A percentile compares a stretch with the other conserved stretches of the same genome.
Evolutionary conservation across 495 filamentous ascomycete species (phyloP).

Genomic region (Cercophora samala): DNA sequence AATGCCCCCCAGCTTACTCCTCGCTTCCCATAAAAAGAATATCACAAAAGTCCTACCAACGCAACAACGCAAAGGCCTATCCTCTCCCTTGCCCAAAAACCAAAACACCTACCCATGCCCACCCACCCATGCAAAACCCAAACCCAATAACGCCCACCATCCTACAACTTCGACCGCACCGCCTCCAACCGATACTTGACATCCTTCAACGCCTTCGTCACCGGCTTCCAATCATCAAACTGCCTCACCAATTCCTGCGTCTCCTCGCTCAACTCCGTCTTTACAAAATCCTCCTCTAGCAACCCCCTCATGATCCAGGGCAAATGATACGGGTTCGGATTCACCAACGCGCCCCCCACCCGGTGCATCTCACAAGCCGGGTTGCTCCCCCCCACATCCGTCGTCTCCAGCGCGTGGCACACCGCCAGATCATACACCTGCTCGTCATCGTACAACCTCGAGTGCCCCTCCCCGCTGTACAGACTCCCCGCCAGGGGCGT

Average conservation of each 20-base stretch:
- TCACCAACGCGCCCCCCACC: slow-evolving; percentile 34
- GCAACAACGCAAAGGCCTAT: too few relatives aligned
- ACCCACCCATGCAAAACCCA: not conserved
- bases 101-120: not conserved
- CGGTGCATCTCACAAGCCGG: slow-evolving; percentile 40
- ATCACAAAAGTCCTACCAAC: too few relatives aligned
- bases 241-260: slow-evolving; percentile 74
- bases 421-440: slow-evolving; percentile 87
- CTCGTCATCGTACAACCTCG: slow-evolving; percentile 83
- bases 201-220: slow-evolving; percentile 85
- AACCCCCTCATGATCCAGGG: slow-evolving; percentile 93
- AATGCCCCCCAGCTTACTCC: not conserved
- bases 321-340: slow-evolving; percentile 76
- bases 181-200: slow-evolving; percentile 94
- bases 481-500: slow-evolving; percentile 84
- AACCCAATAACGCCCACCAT: not conserved
- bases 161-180: slow-evolving; percentile 64
- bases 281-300: slow-evolving; percentile 88
- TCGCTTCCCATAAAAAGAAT: not conserved
- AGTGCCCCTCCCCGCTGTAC: slow-evolving; percentile 90
- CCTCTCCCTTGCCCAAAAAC: not conserved
- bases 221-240: slow-evolving; percentile 92
- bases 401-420: slow-evolving; percentile 81
- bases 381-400: slow-evolving; percentile 40
- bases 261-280: slow-evolving; percentile 70